phyloP scores from a whole-genome alignment of 495 filamentous ascomycete species.

The Penicillium antarcticum region DNA sequence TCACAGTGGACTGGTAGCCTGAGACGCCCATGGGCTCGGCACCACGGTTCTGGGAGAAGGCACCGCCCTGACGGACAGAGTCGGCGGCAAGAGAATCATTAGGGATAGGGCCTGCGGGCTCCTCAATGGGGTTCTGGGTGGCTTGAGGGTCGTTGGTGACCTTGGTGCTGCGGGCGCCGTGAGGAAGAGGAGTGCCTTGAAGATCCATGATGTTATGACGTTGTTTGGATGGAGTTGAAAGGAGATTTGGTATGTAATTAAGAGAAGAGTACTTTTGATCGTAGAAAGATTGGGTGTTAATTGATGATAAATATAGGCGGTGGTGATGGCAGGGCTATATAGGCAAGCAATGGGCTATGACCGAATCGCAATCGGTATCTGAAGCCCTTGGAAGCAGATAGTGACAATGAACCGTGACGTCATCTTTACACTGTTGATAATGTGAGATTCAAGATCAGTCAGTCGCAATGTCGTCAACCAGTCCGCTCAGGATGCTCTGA shows the following conservation, averaged over 20 bases:
- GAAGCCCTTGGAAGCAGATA: background rate
- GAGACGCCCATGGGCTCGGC: constrained; percentile 47
- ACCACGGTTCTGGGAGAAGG: constrained; percentile 50
- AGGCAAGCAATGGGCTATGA: constrained; percentile 5
- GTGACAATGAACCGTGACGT: constrained; percentile 26
- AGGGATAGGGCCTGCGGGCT: constrained; percentile 54
- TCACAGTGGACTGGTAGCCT: constrained; percentile 48
- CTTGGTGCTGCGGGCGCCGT: constrained; percentile 40
- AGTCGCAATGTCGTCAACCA: constrained; percentile 26
- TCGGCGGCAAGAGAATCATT: constrained; percentile 66
- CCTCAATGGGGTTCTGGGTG: constrained; percentile 39
- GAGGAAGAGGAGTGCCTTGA: constrained; percentile 44
- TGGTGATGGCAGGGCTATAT: constrained; percentile 21
- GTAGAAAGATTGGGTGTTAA: constrained; percentile 1
- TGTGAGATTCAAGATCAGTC: background rate
- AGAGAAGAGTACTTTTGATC: background rate
- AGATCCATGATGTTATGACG: constrained; percentile 40
- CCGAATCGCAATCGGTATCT: background rate
- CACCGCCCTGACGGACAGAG: constrained; percentile 49
- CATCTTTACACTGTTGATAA: constrained; percentile 29
- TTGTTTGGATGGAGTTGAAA: background rate
- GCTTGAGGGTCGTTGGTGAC: constrained; percentile 49
- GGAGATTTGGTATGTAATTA: background rate
- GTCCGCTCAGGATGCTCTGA: constrained; percentile 1
- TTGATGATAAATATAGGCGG: background rate